Evolutionary conservation across 2,329 filamentous ascomycete species (phyloP).

Genomic region (Scedosporium boydii): DNA sequence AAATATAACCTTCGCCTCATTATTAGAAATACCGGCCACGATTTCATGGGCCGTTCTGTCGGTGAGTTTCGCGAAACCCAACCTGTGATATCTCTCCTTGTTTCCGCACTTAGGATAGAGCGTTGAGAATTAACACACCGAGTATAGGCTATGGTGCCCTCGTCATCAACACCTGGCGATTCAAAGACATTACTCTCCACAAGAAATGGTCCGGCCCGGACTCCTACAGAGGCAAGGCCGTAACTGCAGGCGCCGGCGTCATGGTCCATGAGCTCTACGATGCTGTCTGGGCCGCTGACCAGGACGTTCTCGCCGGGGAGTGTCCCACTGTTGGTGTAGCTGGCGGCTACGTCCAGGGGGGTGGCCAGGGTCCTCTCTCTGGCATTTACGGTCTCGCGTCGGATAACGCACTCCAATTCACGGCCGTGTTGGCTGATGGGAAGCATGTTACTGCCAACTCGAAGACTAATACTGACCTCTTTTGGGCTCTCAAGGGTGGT

Average conservation of each 20-base stretch:
- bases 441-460: constrained; percentile 35
- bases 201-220: constrained; percentile 12
- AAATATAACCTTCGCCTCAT: constrained; percentile 26
- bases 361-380: constrained; percentile 45
- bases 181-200: constrained; percentile 21
- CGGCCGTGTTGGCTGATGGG: constrained; percentile 44
- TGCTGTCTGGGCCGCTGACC: constrained; percentile 32
- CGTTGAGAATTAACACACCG: too few species aligned
- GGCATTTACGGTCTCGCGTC: constrained; percentile 44
- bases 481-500: constrained; percentile 54
- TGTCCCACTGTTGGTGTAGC: constrained; percentile 45
- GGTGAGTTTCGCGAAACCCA: not conserved
- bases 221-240: constrained; percentile 32
- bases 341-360: constrained; percentile 52
- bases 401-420: constrained; percentile 47
- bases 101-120: too few species aligned
- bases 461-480: constrained; percentile 43
- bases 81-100: not conserved
- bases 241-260: constrained; percentile 48
- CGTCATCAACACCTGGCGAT: constrained; percentile 27
- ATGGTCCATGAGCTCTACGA: constrained; percentile 43
- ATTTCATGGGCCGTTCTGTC: constrained; percentile 12
- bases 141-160: constrained; percentile 21
- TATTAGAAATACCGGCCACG: constrained; percentile 23
- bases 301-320: constrained; percentile 44